Base-by-base conservation (phyloP, 192 early-diverging fungal genomes). In the Linnemannia schmuckeri region DNA sequence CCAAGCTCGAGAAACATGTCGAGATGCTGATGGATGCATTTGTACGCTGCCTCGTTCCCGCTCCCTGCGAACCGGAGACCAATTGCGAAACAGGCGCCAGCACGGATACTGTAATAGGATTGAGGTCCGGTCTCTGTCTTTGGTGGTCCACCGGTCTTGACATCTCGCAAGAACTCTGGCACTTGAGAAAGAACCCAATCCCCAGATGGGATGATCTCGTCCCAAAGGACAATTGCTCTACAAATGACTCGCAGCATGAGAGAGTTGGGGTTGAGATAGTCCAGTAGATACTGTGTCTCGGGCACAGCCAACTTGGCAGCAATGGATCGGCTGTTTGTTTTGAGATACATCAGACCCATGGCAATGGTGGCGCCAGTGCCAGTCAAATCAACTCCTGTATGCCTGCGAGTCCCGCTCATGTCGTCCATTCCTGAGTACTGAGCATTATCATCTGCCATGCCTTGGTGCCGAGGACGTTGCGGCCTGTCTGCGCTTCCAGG, bases 281-380 rank as follows among this genome's bases (percentile, higher is more conserved):
- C 93, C 37, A 99, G 81, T 33, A 93, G 82, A 35, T 86, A 89
- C 4, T 57, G 49, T 0, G 93, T 92, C 41, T 85, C 82, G 8
- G 96, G 96, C 1, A 96, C 75, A 35, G 81, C 80, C 40, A 99
- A 89, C 22, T 92, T 91, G 7, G 92, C 82, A 0, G 97, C 97
- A 1, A 96, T 90, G 24, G 86, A 75, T 9, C 63, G 41, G 77
- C 97, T 94, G 83, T 95, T 93, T 24, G 97, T 95, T 55, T 95
- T 96, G 49, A 99, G 88, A 78, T 94, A 98, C 82, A 95, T 94
- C 30, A 99, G 88, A 0, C 94, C 97, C 24, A 99, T 85, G 0
- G 98, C 98, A 37, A 97, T 92, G 13, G 93, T 93, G 0, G 96
- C 93, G n/a, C 94, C 93, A 20, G 90, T 85, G 12, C 92, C 89